Percentiles rank a stretch among this genome's conserved stretches.
Evolutionary conservation across 2,329 filamentous ascomycete genomes (phyloP).

Genomic region (Colletotrichum tanaceti): DNA sequence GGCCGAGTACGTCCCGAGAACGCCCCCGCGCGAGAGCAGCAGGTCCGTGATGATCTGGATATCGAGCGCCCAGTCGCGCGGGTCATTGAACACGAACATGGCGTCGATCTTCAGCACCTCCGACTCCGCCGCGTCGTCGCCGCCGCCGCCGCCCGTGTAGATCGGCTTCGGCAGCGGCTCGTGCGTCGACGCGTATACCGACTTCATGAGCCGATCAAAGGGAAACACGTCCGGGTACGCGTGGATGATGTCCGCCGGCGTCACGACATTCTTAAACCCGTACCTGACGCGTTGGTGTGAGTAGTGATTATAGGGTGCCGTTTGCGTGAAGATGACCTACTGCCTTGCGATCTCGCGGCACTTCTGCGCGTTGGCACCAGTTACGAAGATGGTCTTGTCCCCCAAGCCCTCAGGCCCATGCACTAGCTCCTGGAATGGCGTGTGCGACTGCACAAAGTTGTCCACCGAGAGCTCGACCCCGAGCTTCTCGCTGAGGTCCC

Average conservation of each 20-base stretch:
- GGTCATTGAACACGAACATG: constrained; percentile 94
- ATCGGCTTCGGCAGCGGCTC: constrained; percentile 67
- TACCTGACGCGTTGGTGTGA: constrained; percentile 53
- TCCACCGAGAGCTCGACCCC: constrained; percentile 60
- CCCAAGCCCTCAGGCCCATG: constrained; percentile 64
- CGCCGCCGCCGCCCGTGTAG: constrained; percentile 53
- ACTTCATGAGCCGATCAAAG: constrained; percentile 75
- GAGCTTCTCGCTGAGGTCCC: constrained; percentile 51
- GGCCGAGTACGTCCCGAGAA: constrained; percentile 81
- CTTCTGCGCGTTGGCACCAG: constrained; percentile 74
- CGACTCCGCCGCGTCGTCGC: constrained; percentile 52
- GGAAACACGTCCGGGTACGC: constrained; percentile 84
- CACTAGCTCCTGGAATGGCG: constrained; percentile 81
- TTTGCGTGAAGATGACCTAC: constrained; percentile 51
- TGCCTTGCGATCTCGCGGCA: constrained; percentile 79
- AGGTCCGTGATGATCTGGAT: constrained; percentile 86
- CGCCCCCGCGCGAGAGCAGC: constrained; percentile 80
- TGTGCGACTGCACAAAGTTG: constrained; percentile 89
- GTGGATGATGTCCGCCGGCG: constrained; percentile 83
- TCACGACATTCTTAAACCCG: constrained; percentile 85
- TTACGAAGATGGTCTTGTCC: constrained; percentile 78
- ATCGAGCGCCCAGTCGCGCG: constrained; percentile 94
- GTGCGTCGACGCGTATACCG: constrained; percentile 69
- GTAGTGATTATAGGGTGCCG: constrained; percentile 6
- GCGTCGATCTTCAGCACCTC: constrained; percentile 82